Conservation (phyloP, 2,329 filamentous ascomycete species). For the Neocucurbitaria cava region DNA sequence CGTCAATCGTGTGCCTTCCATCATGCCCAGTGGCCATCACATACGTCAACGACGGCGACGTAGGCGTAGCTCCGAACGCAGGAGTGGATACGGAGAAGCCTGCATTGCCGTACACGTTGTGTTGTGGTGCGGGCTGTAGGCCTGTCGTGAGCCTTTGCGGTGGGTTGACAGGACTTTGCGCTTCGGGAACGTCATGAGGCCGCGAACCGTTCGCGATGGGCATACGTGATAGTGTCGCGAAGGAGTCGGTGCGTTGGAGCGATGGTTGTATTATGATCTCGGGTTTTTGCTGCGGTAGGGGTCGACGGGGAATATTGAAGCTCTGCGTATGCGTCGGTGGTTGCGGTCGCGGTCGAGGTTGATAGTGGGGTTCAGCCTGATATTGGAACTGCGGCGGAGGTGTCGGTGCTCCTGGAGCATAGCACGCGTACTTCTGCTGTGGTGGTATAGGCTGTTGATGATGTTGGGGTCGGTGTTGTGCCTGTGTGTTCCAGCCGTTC, state of each 20-base stretch:
- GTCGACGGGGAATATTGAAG: conserved; percentile 37
- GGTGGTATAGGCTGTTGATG: conserved; percentile 18
- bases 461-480: conserved; percentile 20
- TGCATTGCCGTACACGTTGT: conserved; percentile 30
- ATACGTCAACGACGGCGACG: conserved; percentile 23
- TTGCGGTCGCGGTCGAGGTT: conserved; percentile 22
- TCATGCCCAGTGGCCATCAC: conserved; percentile 15
- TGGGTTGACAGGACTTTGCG: conserved; percentile 14
- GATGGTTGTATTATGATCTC: conserved; percentile 37
- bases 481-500: conserved; percentile 15
- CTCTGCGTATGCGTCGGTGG: conserved; percentile 27
- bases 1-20: conserved; percentile 27
- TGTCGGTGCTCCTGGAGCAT: conserved; percentile 18
- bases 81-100: conserved; percentile 40
- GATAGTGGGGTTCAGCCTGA: conserved; percentile 16
- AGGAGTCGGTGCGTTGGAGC: conserved; percentile 41
- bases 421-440: conserved; percentile 37
- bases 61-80: conserved; percentile 30
- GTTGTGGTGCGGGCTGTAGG: conserved; percentile 16
- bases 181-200: conserved; percentile 19
- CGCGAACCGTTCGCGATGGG: conserved; percentile 42
- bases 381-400: conserved; percentile 14
- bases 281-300: conserved; percentile 32
- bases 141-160: conserved; percentile 14
- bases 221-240: conserved; percentile 44